Evolutionary conservation across 495 filamentous ascomycete genomes (phyloP), one percentile per base, ranked within the genome.

Genomic region (Glarea lozoyensis): DNA sequence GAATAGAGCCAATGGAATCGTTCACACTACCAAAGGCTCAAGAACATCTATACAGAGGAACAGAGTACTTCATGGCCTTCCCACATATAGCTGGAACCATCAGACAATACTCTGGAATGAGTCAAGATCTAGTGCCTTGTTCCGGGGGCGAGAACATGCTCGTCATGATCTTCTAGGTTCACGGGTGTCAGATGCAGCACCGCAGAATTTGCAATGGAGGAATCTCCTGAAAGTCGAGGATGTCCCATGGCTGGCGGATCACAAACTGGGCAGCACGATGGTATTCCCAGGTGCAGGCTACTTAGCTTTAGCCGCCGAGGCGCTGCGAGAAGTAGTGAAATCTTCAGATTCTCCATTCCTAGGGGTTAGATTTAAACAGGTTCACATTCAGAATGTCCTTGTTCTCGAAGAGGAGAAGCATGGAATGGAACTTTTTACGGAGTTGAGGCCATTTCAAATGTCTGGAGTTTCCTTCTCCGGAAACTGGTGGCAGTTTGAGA

Each of bases 141-240:
- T 37, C 42, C 54, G 64, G 10, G 57, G 69, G 33, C 64, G 66
- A 15, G 57, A 59, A 1, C 55, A 59, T 11, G 50, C 60, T 0
- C 55, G 66, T 6, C 72, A 70, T 31, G 73, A 78, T 50, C 57
- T 81, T 0, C 60, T 82, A 2, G 79, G 79, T 0, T 56, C 62
- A 10, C 54, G 64, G 5, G 60, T 61, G 9, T 53, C 62, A 18
- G 72, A 70, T 37, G 69, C 58, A 24, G 71, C 68, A 43, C 61
- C 67, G 3, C 41, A 64, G 2, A 60, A 62, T 10, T 67, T 64
- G 0, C 46, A 56, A 17, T 67, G 22, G 68, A 59, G 66, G 36
- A 67, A 50, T n/a, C 47, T 62, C 5, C 35, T 70, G 3, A 60
- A 57, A 6, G 43, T 64, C 0, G 46, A 49, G 17, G 57, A 67